A percentile compares a stretch with the other conserved stretches of the same genome.
phyloP scores from a whole-genome alignment of 805 yeast species.

The Candida endomychidarum region DNA sequence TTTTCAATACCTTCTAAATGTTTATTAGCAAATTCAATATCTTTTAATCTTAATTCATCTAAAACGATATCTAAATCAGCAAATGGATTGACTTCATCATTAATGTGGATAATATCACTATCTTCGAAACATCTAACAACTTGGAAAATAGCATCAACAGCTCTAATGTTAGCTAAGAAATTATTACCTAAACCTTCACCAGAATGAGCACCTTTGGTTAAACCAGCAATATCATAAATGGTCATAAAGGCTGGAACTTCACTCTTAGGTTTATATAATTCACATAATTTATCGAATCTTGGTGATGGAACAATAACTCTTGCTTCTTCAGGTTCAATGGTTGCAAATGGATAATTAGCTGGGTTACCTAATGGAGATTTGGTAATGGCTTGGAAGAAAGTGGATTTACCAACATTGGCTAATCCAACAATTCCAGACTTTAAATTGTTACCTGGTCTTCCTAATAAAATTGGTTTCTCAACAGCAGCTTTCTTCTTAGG shows the following conservation, averaged over 20 bases:
- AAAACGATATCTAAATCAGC: conserved; percentile 91
- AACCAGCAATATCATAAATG: conserved; percentile 69
- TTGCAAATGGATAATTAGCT: conserved; percentile 67
- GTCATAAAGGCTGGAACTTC: conserved; percentile 56
- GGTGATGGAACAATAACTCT: conserved; percentile 52
- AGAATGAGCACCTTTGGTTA: conserved; percentile 58
- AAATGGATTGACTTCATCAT: conserved; percentile 83
- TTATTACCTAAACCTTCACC: conserved; percentile 79
- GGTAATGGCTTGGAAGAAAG: conserved; percentile 56
- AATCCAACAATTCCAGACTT: conserved; percentile 69
- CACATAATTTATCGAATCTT: conserved; percentile 47
- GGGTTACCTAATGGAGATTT: conserved; percentile 57
- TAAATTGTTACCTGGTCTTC: conserved; percentile 64
- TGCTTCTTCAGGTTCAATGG: conserved; percentile 72
- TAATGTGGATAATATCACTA: conserved; percentile 62
- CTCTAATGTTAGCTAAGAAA: conserved; percentile 64
- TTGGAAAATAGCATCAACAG: conserved; percentile 71
- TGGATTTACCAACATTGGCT: conserved; percentile 58
- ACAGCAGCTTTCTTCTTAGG: conserved; percentile 66
- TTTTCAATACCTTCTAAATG: conserved; percentile 74
- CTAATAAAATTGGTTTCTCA: conserved; percentile 68
- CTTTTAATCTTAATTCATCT: conserved; percentile 92
- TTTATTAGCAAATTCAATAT: conserved; percentile 90
- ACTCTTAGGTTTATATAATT: conserved; percentile 49
- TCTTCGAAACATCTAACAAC: conserved; percentile 65